Base-by-base conservation (phyloP, 2,329 filamentous ascomycete species). In the Didymellaceae sp. region DNA sequence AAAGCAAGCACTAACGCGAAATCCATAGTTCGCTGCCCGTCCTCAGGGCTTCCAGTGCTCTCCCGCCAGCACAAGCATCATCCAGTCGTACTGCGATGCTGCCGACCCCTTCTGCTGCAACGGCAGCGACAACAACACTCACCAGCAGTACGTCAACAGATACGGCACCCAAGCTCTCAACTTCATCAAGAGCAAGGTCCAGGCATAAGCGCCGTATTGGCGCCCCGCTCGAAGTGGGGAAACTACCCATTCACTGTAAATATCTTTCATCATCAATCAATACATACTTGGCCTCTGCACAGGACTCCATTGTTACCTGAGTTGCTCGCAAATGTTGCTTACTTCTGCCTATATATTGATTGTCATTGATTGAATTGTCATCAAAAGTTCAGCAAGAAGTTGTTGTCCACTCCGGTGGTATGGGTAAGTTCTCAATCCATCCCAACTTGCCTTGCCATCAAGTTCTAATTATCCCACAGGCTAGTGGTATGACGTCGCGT, bases 51-150 rank as follows among this genome's bases (percentile, higher is more conserved):
- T 84, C 69, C 72, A 71, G 34, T 87, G 85, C 73, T 58, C 67
- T 3, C 77, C 78, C 1, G 79, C 82, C 5, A 77, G 56, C 8
- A 76, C 76, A 26, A 77, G 70, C 65, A 84, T 82, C 61, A 82
- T 87, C 59, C 75, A 86, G 72, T 84, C 82, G 4, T 88, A 87
- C 76, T 88, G 86, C 68, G 85, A 88, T 59, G 73, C 79, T 4
- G 63, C 80, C 3, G 85, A 88, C 56, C 84, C 84, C 0, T 87
- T 85, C 73, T 88, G 86, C 78, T 88, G 84, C 71, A 85, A 80
- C 32, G 86, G 85, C 39, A 85, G 79, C 60, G 77, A 87, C 52
- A 76, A 78, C 20, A 80, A 81, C 60, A 77, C 80, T 6, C 85
- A 87, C 68, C 81, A 86, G 66, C 79, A 83, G 40, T 88, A 88